A percentile compares a stretch with the other conserved stretches of the same genome.
phyloP scores from a whole-genome alignment of 2,329 filamentous ascomycete species.

The Claviceps quebecensis region DNA sequence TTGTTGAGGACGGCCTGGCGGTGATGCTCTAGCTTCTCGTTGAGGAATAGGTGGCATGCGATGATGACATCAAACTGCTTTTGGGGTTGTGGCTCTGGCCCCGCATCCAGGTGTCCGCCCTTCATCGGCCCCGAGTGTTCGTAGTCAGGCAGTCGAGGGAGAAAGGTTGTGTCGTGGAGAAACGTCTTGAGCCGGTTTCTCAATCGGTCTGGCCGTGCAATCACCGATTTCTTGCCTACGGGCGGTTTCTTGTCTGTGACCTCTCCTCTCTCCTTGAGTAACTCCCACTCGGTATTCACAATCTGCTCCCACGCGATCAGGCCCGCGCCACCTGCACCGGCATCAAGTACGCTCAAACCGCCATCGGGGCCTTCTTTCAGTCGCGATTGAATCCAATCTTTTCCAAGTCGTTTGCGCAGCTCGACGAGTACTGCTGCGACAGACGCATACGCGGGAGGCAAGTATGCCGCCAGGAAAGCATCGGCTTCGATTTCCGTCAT shows the following conservation, averaged over 20 bases:
- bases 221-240: conserved; percentile 60
- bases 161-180: conserved; percentile 78
- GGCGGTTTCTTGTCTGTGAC: conserved; percentile 31
- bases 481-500: conserved; percentile 69
- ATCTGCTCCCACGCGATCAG: conserved; percentile 67
- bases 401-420: conserved; percentile 57
- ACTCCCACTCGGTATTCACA: conserved; percentile 65
- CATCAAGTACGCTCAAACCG: conserved; percentile 55
- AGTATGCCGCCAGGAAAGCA: conserved; percentile 52
- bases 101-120: conserved; percentile 44
- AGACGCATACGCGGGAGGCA: conserved; percentile 59
- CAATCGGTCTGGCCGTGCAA: conserved; percentile 62
- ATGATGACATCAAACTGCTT: conserved; percentile 87
- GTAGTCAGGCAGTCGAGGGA: conserved; percentile 84
- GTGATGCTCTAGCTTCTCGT: conserved; percentile 58
- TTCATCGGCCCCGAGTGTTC: conserved; percentile 49
- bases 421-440: conserved; percentile 56
- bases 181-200: conserved; percentile 62
- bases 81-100: conserved; percentile 38
- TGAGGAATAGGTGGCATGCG: conserved; percentile 70
- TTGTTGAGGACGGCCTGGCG: conserved; percentile 73
- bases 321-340: conserved; percentile 59
- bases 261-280: conserved; percentile 42
- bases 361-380: conserved; percentile 41
- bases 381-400: conserved; percentile 53